phyloP scores from a whole-genome alignment of 345 rosid genomes.

The Balakata baccata region DNA sequence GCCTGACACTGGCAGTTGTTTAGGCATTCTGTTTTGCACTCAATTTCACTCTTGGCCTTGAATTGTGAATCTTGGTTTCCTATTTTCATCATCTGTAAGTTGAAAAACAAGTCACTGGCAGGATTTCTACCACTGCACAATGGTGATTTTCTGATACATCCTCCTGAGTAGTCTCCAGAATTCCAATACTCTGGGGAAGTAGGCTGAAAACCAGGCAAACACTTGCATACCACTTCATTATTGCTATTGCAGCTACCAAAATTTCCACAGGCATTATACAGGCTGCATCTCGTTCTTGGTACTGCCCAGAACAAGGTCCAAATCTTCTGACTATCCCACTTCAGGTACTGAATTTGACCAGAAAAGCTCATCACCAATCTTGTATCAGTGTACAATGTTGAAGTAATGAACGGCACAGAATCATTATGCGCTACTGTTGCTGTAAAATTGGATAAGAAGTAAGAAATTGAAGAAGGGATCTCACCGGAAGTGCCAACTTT shows the following conservation, averaged over 20 bases:
- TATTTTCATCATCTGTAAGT: conserved; percentile 20
- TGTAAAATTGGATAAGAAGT: conserved; percentile 45
- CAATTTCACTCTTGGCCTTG: not conserved
- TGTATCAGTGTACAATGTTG: conserved; percentile 31
- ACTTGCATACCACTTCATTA: conserved; percentile 25
- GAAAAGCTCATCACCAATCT: conserved; percentile 39
- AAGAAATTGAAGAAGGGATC: conserved; percentile 36
- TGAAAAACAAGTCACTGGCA: conserved; percentile 27
- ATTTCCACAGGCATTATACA: conserved; percentile 35
- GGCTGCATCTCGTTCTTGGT: conserved; percentile 39
- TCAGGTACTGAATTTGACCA: conserved; percentile 33
- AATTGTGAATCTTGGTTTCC: not conserved
- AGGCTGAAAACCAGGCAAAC: conserved; percentile 48
- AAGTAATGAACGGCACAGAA: not conserved
- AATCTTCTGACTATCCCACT: not conserved
- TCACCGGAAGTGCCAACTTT: conserved; percentile 30
- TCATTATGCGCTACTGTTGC: conserved; percentile 2
- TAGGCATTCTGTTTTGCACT: conserved; percentile 26
- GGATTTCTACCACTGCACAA: conserved; percentile 7
- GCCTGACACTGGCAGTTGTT: conserved; percentile 28
- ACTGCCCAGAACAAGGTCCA: conserved; percentile 35
- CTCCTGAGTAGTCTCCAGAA: conserved; percentile 21
- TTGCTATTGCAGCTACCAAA: conserved; percentile 38
- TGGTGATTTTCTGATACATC: conserved; percentile 28
- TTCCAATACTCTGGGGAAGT: conserved; percentile 21